phyloP scores from a whole-genome alignment of 192 early-diverging fungal genomes.

The Haplosporangium gracile region DNA sequence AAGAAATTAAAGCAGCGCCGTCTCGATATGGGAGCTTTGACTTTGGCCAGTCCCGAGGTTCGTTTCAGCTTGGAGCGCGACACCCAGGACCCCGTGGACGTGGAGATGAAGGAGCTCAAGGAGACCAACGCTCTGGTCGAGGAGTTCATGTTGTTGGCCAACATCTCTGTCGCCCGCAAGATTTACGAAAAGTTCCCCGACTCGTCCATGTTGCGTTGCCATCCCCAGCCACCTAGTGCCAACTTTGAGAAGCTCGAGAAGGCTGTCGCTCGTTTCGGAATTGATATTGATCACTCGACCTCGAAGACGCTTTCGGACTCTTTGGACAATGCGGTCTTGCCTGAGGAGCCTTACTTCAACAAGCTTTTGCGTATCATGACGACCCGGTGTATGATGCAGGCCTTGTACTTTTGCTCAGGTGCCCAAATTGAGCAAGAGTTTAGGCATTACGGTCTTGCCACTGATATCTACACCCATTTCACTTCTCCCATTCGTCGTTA shows the following conservation, averaged over 20 bases:
- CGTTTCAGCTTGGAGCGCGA: constrained; percentile 92
- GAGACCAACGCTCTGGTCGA: constrained; percentile 97
- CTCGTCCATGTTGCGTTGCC: constrained; percentile 84
- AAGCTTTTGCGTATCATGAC: constrained; percentile 94
- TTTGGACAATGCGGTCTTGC: constrained; percentile 85
- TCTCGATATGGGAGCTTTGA: constrained; percentile 90
- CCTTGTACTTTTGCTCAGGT: constrained; percentile 96
- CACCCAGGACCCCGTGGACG: constrained; percentile 92
- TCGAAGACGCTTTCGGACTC: constrained; percentile 90
- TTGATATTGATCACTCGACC: constrained; percentile 74
- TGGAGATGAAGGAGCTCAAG: constrained; percentile 87
- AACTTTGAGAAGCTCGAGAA: constrained; percentile 70
- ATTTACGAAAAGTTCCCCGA: constrained; percentile 84
- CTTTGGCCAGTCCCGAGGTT: constrained; percentile 92
- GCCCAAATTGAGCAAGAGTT: constrained; percentile 73
- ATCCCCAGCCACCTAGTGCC: constrained; percentile 64
- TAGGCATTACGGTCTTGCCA: constrained; percentile 94
- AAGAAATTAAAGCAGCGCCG: constrained; percentile 83
- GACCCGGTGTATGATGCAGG: constrained; percentile 98
- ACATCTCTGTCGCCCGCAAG: constrained; percentile 93
- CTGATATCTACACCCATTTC: constrained; percentile 97
- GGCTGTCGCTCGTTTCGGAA: constrained; percentile 69
- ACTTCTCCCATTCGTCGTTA: constrained; percentile 99
- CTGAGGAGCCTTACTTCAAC: constrained; percentile 95
- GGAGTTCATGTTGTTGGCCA: constrained; percentile 98